Conservation (phyloP, 1,284 basidiomycete species). For the Trametes hirsuta region DNA sequence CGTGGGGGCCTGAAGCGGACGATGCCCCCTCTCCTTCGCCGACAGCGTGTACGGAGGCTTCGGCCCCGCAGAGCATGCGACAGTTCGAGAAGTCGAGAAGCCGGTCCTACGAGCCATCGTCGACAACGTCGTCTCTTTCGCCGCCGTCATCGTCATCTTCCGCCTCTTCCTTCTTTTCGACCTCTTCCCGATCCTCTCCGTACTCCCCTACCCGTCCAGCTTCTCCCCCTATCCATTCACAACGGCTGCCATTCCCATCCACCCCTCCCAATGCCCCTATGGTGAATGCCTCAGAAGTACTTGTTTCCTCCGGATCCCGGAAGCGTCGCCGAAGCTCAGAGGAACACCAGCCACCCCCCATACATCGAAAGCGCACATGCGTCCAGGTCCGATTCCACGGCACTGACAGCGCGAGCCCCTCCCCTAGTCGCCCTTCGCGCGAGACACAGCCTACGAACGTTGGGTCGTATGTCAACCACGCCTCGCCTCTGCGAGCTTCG, state of each 20-base stretch:
- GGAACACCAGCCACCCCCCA: not conserved
- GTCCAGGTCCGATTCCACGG: not conserved
- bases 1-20: too few relatives aligned
- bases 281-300: too few relatives aligned
- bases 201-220: not conserved
- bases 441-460: too few relatives aligned
- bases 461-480: too few relatives aligned
- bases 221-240: not conserved
- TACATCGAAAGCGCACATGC: not conserved
- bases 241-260: not conserved
- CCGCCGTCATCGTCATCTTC: not conserved
- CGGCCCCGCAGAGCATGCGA: not conserved
- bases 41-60: not conserved
- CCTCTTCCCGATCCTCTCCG: not conserved
- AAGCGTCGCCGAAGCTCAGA: not conserved
- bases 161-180: not conserved
- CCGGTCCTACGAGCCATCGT: not conserved
- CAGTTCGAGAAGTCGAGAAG: not conserved
- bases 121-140: not conserved
- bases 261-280: not conserved
- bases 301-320: not conserved
- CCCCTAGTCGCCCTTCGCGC: too few relatives aligned
- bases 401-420: not conserved
- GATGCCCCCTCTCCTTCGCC: not conserved
- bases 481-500: too few relatives aligned